Conservation (phyloP, 768 basidiomycete species). For the Amanita jacksonii region DNA sequence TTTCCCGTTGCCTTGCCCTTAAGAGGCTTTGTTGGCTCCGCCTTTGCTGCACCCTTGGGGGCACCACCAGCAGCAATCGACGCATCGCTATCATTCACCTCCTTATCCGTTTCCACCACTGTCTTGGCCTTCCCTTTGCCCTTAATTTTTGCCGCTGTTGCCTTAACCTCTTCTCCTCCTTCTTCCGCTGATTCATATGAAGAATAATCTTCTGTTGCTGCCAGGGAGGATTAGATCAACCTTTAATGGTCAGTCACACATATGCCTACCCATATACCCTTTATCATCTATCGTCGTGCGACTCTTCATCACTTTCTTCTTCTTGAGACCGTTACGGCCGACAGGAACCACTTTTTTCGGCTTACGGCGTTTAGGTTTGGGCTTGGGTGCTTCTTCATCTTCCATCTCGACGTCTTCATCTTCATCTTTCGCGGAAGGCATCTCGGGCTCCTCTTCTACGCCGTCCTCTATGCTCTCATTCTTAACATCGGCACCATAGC, state of each 20-base stretch:
- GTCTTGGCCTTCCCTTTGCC: conserved; percentile 14
- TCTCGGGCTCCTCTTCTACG: conserved; percentile 16
- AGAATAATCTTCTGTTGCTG: conserved; percentile 73
- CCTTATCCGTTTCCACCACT: not conserved
- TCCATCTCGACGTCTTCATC: conserved; percentile 19
- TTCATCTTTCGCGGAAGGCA: conserved; percentile 9
- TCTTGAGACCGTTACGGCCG: conserved; percentile 73
- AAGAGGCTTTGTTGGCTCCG: no score
- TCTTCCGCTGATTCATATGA: conserved; percentile 73
- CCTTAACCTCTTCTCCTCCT: conserved; percentile 35
- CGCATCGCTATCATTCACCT: not conserved
- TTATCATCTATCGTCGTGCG: conserved; percentile 47
- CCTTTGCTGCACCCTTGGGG: no score
- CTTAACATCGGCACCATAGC: not conserved
- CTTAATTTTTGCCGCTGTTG: conserved; percentile 19
- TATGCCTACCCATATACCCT: conserved; percentile 60
- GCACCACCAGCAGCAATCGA: no score
- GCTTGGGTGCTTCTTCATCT: conserved; percentile 22
- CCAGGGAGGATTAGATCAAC: conserved; percentile 4
- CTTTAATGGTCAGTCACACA: not conserved
- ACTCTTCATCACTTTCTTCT: conserved; percentile 54
- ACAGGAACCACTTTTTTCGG: conserved; percentile 59
- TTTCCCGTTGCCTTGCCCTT: not conserved
- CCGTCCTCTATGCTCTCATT: conserved; percentile 17
- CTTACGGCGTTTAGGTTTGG: conserved; percentile 30